Evolutionary conservation across 2,329 filamentous ascomycete genomes (phyloP).

Genomic region (Colletotrichum gigasporum): DNA sequence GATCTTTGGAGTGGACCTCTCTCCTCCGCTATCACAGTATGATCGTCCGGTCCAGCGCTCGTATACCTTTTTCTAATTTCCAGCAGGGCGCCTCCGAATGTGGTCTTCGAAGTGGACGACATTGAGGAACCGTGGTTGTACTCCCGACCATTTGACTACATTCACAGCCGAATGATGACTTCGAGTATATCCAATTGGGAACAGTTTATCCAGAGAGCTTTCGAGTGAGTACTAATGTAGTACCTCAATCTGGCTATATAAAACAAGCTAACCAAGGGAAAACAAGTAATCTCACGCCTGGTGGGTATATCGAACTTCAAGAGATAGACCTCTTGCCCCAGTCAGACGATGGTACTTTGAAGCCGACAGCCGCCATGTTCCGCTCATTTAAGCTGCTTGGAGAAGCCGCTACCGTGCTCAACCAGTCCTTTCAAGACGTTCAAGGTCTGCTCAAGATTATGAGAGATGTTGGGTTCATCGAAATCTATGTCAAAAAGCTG

Average conservation of each 20-base stretch:
- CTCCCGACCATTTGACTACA: constrained; percentile 43
- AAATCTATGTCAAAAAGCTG: too few relatives aligned
- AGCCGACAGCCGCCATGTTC: constrained; percentile 34
- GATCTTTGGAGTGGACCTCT: background rate
- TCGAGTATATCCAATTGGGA: constrained; percentile 37
- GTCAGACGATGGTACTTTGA: constrained; percentile 52
- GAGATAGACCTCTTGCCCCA: constrained; percentile 49
- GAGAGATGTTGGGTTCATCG: too few relatives aligned
- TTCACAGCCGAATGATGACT: constrained; percentile 42
- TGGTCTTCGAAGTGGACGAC: constrained; percentile 52
- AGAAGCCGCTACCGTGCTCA: constrained; percentile 39
- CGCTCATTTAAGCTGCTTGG: constrained; percentile 43
- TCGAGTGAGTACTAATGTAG: background rate
- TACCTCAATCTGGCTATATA: too few relatives aligned
- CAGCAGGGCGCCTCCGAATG: constrained; percentile 49
- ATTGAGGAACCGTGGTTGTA: constrained; percentile 43
- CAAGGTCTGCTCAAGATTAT: too few relatives aligned
- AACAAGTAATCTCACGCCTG: constrained; percentile 45
- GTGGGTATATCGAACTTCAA: constrained; percentile 54
- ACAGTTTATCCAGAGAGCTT: constrained; percentile 27
- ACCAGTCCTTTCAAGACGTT: too few relatives aligned
- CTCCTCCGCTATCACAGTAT: background rate
- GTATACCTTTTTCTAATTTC: constrained; percentile 36
- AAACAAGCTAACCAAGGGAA: too few relatives aligned
- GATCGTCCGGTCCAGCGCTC: too few relatives aligned